Conservation (phyloP, 139 green algal species). For the Coccomyxa sp. region DNA sequence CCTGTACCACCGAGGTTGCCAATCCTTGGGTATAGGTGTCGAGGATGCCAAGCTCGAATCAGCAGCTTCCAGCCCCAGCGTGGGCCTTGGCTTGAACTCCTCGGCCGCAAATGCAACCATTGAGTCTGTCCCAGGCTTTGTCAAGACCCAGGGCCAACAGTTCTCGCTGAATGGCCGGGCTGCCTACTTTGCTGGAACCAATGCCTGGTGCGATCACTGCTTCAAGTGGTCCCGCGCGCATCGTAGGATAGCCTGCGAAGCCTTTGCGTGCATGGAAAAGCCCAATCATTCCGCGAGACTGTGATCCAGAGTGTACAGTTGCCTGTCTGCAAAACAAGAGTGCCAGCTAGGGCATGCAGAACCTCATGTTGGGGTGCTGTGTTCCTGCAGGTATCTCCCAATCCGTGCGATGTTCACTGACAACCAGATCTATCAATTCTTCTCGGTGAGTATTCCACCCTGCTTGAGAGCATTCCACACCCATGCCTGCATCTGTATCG, state of each 20-base stretch:
- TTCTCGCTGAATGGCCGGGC: constrained; percentile 22
- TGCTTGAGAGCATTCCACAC: neutral
- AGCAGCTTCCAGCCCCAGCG: no score
- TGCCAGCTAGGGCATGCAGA: neutral
- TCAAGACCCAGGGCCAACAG: neutral
- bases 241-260: no score
- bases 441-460: neutral
- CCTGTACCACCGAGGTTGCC: no score
- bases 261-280: no score
- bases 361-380: neutral
- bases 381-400: neutral
- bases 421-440: constrained; percentile 12
- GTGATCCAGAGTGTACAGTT: neutral
- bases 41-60: no score
- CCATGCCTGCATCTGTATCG: neutral
- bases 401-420: constrained; percentile 12
- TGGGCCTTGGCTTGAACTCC: no score
- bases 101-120: no score
- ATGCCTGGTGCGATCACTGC: constrained; percentile 4
- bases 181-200: constrained; percentile 28
- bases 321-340: neutral
- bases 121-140: neutral
- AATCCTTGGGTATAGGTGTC: no score
- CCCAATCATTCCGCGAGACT: no score
- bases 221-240: no score